phyloP scores from a whole-genome alignment of 495 filamentous ascomycete genomes.

The Penicillium lividum region DNA sequence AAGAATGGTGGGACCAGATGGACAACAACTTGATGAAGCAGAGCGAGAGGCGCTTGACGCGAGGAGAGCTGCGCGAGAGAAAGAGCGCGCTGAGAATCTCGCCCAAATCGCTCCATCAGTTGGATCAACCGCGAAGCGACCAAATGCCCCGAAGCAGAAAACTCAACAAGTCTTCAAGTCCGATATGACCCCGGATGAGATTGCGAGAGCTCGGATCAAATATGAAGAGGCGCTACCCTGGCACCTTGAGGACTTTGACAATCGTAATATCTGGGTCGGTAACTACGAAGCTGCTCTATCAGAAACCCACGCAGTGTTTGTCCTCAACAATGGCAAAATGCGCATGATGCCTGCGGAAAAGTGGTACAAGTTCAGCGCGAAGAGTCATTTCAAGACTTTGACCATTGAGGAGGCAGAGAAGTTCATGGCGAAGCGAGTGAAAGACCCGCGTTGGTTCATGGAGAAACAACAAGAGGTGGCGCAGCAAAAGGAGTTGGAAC shows the following conservation, averaged over 20 bases:
- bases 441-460: slow-evolving; percentile 79
- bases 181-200: slow-evolving; percentile 79
- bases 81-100: slow-evolving; percentile 76
- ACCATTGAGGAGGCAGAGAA: slow-evolving; percentile 85
- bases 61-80: slow-evolving; percentile 73
- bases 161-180: slow-evolving; percentile 70
- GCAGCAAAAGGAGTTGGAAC: slow-evolving; percentile 51
- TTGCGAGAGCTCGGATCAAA: slow-evolving; percentile 73
- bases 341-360: slow-evolving; percentile 90
- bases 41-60: slow-evolving; percentile 73
- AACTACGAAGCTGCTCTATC: slow-evolving; percentile 84
- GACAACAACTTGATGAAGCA: slow-evolving; percentile 53
- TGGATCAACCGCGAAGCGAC: slow-evolving; percentile 60
- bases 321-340: slow-evolving; percentile 65
- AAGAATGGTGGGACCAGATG: slow-evolving; percentile 45
- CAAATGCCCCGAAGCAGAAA: slow-evolving; percentile 61
- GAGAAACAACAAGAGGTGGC: slow-evolving; percentile 54
- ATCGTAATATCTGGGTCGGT: slow-evolving; percentile 89
- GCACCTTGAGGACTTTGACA: slow-evolving; percentile 95
- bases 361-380: slow-evolving; percentile 88
- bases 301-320: slow-evolving; percentile 72
- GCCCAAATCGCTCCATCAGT: slow-evolving; percentile 82
- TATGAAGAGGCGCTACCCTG: slow-evolving; percentile 96
- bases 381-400: slow-evolving; percentile 77
- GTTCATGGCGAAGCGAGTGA: slow-evolving; percentile 70